Conservation (phyloP, 176 grass and related monocot species). For the Guadua angustifolia region DNA sequence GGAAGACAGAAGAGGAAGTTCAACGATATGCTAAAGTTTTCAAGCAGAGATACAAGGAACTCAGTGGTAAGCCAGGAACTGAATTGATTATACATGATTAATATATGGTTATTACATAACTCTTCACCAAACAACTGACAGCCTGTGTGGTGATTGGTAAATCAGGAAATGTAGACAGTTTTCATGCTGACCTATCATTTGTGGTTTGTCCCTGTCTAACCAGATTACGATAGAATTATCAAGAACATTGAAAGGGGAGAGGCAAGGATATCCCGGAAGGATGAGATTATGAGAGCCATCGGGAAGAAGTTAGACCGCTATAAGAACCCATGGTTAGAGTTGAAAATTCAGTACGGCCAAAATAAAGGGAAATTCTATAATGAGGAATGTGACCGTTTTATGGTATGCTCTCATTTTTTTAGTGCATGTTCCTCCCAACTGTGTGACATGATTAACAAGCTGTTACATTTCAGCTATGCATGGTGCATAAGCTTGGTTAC, state of each 20-base stretch:
- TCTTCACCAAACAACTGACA: conserved; percentile 11
- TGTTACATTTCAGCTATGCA: conserved; percentile 82
- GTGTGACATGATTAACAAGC: conserved; percentile 32
- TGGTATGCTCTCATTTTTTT: conserved; percentile 55
- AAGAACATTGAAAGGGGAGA: conserved; percentile 99
- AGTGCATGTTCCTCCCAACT: background rate
- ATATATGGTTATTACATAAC: background rate
- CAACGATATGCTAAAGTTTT: conserved; percentile 87
- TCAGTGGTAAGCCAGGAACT: conserved; percentile 66
- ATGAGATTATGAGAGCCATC: conserved; percentile 95
- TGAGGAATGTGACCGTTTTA: conserved; percentile 99
- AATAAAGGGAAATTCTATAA: conserved; percentile 98
- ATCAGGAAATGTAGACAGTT: background rate
- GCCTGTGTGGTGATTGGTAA: background rate
- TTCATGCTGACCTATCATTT: background rate
- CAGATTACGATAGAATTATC: conserved; percentile 97
- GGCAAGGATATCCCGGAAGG: conserved; percentile 89
- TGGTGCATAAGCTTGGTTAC: conserved; percentile 98
- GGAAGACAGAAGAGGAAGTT: conserved; percentile 97
- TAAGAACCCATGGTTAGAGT: conserved; percentile 96
- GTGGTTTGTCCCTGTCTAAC: conserved; percentile 18
- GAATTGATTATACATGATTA: background rate
- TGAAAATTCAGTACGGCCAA: conserved; percentile 97
- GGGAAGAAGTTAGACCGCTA: conserved; percentile 96
- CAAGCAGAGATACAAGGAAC: conserved; percentile 88